Conservation (phyloP, 352 stramenopile genomes). For the Phytopythium delawarense region DNA sequence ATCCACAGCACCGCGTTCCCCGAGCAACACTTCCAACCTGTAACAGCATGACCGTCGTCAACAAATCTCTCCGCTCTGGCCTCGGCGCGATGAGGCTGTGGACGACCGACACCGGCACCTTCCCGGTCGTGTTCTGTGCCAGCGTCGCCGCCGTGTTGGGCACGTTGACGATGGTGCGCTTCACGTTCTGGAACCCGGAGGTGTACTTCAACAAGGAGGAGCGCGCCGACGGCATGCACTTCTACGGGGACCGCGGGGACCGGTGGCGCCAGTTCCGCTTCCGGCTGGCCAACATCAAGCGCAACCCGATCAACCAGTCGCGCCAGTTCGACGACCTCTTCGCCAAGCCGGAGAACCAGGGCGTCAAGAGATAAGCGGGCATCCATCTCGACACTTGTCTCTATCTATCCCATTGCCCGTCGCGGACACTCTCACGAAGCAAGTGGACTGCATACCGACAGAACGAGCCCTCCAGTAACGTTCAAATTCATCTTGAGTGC, state of each 20-base stretch:
- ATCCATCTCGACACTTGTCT: background rate
- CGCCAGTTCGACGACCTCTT: conserved; percentile 55
- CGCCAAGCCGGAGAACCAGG: conserved; percentile 51
- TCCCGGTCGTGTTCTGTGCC: conserved; percentile 54
- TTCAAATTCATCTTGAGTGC: background rate
- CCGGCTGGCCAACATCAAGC: conserved; percentile 53
- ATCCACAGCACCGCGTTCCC: background rate
- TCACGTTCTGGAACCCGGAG: conserved; percentile 52
- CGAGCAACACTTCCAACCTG: background rate
- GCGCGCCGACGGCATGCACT: conserved; percentile 37
- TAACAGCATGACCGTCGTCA: conserved; percentile 2
- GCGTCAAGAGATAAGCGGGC: conserved; percentile 39
- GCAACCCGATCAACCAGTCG: conserved; percentile 78
- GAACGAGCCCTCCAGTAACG: background rate
- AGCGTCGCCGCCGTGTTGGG: conserved; percentile 26
- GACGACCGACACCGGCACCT: conserved; percentile 54
- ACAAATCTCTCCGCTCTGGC: conserved; percentile 22
- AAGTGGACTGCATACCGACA: background rate
- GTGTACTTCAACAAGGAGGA: conserved; percentile 67
- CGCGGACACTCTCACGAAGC: background rate
- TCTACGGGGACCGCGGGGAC: conserved; percentile 36
- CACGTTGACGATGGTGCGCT: conserved; percentile 31
- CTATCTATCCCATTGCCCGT: conserved; percentile 2
- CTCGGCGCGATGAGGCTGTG: conserved; percentile 50
- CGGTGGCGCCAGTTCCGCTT: conserved; percentile 63